Evolutionary conservation across 345 rosid genomes (phyloP).

Genomic region (Eucalyptus pauciflora): DNA sequence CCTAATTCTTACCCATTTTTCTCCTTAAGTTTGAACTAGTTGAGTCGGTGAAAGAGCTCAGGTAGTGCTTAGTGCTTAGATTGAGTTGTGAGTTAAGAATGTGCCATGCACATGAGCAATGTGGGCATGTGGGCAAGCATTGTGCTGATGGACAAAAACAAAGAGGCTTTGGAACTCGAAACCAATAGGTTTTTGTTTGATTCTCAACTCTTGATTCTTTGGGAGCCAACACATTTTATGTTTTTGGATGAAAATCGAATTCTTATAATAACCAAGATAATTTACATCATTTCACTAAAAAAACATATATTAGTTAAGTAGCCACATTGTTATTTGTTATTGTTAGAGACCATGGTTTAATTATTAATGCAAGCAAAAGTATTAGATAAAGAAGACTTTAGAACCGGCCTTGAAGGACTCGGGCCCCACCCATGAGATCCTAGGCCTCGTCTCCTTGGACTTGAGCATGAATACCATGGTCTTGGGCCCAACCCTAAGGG

Average conservation of each 20-base stretch:
- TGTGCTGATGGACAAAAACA: background rate
- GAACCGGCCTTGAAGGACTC: fast-evolving
- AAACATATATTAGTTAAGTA: background rate
- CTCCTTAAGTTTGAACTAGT: background rate
- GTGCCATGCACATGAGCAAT: background rate
- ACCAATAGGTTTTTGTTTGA: background rate
- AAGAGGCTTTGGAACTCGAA: background rate
- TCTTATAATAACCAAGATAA: background rate
- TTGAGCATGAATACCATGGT: background rate
- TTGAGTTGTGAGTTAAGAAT: background rate
- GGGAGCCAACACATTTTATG: too few relatives aligned
- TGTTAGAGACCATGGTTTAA: background rate
- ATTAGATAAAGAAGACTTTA: too few relatives aligned
- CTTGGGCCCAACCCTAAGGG: background rate
- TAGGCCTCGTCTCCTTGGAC: fast-evolving
- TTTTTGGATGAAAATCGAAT: background rate
- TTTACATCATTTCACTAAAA: background rate
- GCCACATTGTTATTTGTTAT: too few relatives aligned
- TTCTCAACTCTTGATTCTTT: too few relatives aligned
- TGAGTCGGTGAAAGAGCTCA: background rate
- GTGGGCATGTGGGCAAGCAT: background rate
- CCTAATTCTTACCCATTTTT: background rate
- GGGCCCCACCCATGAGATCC: background rate
- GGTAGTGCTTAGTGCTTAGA: background rate
- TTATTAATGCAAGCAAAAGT: background rate